These are phyloP conservation scores for Fraxinus pennsylvanica DNA, from an alignment of 257 asterid genomes.

Conservation along the genomic window DNA sequence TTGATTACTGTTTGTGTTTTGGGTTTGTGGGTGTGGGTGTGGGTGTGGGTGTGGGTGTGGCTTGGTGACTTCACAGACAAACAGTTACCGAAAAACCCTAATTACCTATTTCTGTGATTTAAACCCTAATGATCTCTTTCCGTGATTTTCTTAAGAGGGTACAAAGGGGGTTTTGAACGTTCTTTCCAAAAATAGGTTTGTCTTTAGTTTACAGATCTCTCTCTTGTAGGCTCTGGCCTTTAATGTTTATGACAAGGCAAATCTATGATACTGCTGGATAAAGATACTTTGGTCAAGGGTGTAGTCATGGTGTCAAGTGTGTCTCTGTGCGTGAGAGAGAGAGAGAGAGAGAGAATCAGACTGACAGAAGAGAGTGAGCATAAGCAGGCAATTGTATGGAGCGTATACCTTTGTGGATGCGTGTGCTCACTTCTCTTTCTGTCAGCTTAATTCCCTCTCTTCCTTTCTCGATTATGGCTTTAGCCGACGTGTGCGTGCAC, in stretches of 20 bases:
- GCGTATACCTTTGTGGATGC: conserved; percentile 33
- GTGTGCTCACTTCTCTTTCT: conserved; percentile 56
- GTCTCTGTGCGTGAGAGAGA: neutral
- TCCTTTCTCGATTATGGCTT: neutral
- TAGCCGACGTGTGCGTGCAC: too few relatives aligned
- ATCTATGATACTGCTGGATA: neutral
- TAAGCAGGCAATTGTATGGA: conserved; percentile 45
- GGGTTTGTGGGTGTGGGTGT: neutral
- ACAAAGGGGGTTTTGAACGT: neutral
- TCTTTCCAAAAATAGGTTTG: neutral
- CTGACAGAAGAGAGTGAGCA: conserved; percentile 70
- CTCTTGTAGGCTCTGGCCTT: neutral
- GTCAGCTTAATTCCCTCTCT: conserved; percentile 39
- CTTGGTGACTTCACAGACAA: neutral
- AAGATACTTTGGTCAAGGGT: neutral
- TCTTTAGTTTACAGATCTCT: neutral
- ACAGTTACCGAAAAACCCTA: neutral
- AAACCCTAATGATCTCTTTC: neutral
- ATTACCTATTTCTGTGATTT: neutral
- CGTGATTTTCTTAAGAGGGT: neutral
- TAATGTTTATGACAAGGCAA: neutral
- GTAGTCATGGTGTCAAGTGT: neutral
- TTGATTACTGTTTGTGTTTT: neutral
- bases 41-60: neutral
- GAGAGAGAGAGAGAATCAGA: conserved; percentile 10